Evolutionary conservation across 2,329 filamentous ascomycete genomes (phyloP).

Genomic region (Didymellaceae sp.): DNA sequence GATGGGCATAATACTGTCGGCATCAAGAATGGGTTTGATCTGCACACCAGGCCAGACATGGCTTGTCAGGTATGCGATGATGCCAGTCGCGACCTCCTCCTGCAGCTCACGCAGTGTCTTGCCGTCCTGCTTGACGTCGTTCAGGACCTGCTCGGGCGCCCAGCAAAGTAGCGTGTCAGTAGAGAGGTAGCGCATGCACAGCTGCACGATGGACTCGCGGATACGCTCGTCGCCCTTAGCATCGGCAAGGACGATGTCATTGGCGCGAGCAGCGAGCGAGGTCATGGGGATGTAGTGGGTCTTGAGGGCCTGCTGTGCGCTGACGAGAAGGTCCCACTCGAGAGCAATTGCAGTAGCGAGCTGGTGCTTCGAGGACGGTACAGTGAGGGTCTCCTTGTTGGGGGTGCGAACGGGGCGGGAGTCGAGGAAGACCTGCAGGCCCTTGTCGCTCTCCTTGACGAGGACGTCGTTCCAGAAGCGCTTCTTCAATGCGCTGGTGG

Average conservation of each 20-base stretch:
- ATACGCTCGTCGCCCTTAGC: constrained; percentile 57
- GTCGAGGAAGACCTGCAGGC: constrained; percentile 76
- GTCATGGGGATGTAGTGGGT: constrained; percentile 91
- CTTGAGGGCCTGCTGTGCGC: constrained; percentile 81
- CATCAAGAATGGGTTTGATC: constrained; percentile 81
- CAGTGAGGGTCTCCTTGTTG: constrained; percentile 71
- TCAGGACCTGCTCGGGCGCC: constrained; percentile 65
- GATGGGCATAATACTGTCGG: constrained; percentile 76
- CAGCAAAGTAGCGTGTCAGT: constrained; percentile 95
- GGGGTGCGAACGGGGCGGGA: constrained; percentile 77
- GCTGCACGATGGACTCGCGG: constrained; percentile 68
- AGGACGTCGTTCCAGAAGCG: constrained; percentile 89
- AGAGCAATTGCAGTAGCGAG: constrained; percentile 85
- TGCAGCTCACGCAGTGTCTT: constrained; percentile 75
- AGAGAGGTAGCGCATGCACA: constrained; percentile 82
- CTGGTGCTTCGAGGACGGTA: constrained; percentile 78
- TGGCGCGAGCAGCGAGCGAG: constrained; percentile 79
- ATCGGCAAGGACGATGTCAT: constrained; percentile 80
- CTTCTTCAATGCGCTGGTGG: constrained; percentile 63
- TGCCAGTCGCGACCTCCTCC: constrained; percentile 69
- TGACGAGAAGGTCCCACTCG: constrained; percentile 89
- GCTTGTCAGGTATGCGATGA: constrained; percentile 73
- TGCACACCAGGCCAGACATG: constrained; percentile 84
- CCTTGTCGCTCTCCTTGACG: constrained; percentile 67
- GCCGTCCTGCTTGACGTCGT: constrained; percentile 53